Conservation (phyloP, 1,284 basidiomycete genomes). For the Trametes sp. region DNA sequence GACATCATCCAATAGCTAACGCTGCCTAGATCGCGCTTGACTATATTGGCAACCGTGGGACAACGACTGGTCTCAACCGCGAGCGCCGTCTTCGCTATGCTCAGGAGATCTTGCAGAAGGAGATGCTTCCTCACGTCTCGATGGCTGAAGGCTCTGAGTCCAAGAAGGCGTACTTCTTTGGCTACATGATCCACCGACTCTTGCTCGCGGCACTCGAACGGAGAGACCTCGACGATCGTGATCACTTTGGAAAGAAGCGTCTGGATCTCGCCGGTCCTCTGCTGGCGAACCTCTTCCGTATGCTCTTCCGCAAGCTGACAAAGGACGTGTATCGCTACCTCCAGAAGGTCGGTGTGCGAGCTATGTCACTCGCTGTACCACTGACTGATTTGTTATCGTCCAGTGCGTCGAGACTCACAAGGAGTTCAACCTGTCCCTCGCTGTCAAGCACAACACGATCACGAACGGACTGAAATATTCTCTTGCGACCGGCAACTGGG, state of each 20-base stretch:
- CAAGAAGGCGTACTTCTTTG: constrained; percentile 99
- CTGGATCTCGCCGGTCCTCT: constrained; percentile 96
- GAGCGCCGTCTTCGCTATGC: constrained; percentile 96
- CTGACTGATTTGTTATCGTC: constrained; percentile 26
- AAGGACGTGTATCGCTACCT: constrained; percentile 97
- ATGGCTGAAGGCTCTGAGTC: constrained; percentile 96
- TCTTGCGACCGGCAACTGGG: constrained; percentile 99
- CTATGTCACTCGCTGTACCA: constrained; percentile 2
- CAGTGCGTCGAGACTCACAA: constrained; percentile 99
- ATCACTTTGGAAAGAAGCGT: constrained; percentile 99
- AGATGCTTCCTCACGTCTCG: constrained; percentile 98
- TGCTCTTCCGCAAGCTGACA: constrained; percentile 97
- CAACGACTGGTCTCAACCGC: constrained; percentile 91
- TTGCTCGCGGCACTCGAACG: constrained; percentile 93
- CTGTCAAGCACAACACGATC: constrained; percentile 96
- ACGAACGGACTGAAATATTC: constrained; percentile 99
- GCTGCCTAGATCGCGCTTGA: constrained; percentile 77
- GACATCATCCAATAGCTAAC: constrained; percentile 8
- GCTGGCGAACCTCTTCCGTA: constrained; percentile 95
- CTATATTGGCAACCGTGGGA: constrained; percentile 98
- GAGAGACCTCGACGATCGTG: constrained; percentile 97
- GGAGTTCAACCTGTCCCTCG: constrained; percentile 91
- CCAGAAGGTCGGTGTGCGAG: constrained; percentile 76
- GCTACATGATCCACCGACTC: constrained; percentile 99
- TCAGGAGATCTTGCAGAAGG: constrained; percentile 98